These are phyloP conservation scores for Nemania abortiva DNA, from an alignment of 2,329 filamentous ascomycete species.

Conservation along the genomic window DNA sequence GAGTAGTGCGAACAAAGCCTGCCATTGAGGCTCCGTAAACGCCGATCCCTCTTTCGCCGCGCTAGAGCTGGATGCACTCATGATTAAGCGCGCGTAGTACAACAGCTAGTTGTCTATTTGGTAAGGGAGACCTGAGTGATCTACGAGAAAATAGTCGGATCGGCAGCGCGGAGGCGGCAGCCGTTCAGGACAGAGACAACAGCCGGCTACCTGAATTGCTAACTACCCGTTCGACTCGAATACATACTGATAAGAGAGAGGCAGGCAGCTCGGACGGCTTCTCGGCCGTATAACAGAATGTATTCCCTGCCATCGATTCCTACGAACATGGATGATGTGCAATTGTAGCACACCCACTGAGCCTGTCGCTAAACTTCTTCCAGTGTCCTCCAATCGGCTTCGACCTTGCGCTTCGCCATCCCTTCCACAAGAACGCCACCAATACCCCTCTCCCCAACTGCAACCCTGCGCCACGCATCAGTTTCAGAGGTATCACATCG, in stretches of 20 bases:
- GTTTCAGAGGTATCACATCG: neutral
- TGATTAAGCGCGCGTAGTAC: neutral
- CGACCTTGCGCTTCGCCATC: neutral
- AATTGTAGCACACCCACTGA: neutral
- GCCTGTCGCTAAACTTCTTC: neutral
- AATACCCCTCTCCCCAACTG: neutral
- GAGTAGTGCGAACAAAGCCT: slow-evolving; percentile 29
- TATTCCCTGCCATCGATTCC: neutral
- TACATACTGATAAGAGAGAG: neutral
- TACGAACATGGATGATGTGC: neutral
- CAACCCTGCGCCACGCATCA: neutral
- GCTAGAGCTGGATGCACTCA: slow-evolving; percentile 5
- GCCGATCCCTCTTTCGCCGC: neutral
- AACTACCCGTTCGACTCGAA: neutral
- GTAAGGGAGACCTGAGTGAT: neutral
- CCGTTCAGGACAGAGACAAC: neutral
- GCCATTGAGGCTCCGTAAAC: slow-evolving; percentile 33
- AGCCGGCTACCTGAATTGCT: neutral
- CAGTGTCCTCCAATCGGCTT: neutral
- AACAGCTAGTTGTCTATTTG: neutral
- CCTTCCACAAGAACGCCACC: neutral
- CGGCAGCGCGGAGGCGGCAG: neutral
- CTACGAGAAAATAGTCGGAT: neutral
- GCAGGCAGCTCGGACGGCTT: neutral
- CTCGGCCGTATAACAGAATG: neutral